Conservation (phyloP, 345 rosid species). For the Gossypium sturtianum region DNA sequence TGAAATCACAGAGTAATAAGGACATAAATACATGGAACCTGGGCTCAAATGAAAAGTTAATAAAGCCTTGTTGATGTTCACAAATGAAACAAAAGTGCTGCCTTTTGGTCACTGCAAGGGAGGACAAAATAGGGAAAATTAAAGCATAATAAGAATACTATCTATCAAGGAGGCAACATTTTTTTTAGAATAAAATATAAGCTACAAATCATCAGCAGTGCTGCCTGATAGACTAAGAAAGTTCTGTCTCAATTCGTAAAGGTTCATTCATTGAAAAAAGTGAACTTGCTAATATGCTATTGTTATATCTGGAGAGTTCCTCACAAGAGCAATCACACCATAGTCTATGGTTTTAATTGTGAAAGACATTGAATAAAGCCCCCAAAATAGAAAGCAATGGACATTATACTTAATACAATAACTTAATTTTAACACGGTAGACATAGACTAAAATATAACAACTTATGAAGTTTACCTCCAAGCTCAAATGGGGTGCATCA, state of each 20-base stretch:
- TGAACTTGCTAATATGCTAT: not conserved
- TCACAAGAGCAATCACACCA: not conserved
- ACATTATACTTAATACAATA: not conserved
- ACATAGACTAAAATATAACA: not conserved
- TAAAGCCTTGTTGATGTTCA: not conserved
- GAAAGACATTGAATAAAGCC: not conserved
- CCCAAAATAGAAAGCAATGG: not conserved
- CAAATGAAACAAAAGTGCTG: not conserved
- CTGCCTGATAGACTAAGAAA: not conserved
- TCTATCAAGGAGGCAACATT: not conserved
- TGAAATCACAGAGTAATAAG: constrained; percentile 29
- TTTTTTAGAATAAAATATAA: not conserved
- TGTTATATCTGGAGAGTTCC: not conserved
- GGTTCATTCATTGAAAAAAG: not conserved
- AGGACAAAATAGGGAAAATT: not conserved
- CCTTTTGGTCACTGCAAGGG: not conserved
- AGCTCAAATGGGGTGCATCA: constrained; percentile 80
- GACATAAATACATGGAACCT: not conserved
- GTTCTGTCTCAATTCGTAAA: not conserved
- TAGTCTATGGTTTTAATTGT: not conserved
- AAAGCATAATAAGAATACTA: not conserved
- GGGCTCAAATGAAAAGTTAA: not conserved
- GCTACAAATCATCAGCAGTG: not conserved
- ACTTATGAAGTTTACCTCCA: constrained; percentile 46
- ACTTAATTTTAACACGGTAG: not conserved